These are phyloP conservation scores for Leucosporidium scottii DNA, from an alignment of 768 basidiomycete genomes.

Conservation along the genomic window DNA sequence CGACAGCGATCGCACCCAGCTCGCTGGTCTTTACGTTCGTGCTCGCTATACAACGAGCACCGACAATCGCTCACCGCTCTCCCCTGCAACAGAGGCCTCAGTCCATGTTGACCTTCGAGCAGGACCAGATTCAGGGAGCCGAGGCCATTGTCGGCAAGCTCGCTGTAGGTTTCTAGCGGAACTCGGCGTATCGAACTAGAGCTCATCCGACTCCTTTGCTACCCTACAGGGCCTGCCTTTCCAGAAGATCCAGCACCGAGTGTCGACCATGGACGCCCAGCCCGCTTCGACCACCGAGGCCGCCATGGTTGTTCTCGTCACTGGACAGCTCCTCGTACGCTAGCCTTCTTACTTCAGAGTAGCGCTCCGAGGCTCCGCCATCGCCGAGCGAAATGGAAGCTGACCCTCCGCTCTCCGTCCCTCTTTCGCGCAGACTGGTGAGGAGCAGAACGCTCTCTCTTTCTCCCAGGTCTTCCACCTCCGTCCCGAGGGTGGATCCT, in stretches of 20 bases:
- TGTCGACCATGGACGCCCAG: conserved; percentile 79
- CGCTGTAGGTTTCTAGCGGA: conserved; percentile 47
- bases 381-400: neutral
- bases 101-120: conserved; percentile 86
- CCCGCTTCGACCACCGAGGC: conserved; percentile 59
- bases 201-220: neutral
- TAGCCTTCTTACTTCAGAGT: neutral
- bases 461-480: conserved; percentile 95
- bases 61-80: neutral
- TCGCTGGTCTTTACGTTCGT: conserved; percentile 72
- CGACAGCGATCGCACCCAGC: conserved; percentile 54
- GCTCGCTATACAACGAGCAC: neutral
- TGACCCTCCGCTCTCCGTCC: conserved; percentile 9
- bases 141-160: conserved; percentile 63
- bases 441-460: conserved; percentile 65
- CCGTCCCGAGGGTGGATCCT: conserved; percentile 71
- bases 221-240: conserved; percentile 65
- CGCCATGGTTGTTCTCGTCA: conserved; percentile 71
- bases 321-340: conserved; percentile 70
- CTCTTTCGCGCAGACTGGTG: conserved; percentile 54
- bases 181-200: neutral
- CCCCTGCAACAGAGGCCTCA: conserved; percentile 53
- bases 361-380: neutral
- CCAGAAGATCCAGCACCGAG: conserved; percentile 66
- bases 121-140: conserved; percentile 53